Evolutionary conservation across 371 early-diverging fungal genomes (phyloP), one percentile per base, ranked within the genome.

Genomic region (Chytridium lagenaria): DNA sequence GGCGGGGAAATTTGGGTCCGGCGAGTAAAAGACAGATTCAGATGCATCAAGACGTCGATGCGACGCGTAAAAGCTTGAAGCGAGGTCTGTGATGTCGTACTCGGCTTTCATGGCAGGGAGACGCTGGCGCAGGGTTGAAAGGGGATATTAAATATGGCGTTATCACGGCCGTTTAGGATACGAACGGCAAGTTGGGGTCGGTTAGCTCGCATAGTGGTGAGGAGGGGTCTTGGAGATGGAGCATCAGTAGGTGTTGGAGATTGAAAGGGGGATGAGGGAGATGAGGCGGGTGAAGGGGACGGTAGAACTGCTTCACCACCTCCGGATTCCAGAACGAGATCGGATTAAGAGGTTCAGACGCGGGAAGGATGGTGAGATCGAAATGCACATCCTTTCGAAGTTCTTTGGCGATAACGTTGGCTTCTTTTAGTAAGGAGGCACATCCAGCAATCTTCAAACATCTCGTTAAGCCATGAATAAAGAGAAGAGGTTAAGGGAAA

Each of bases 351-450:
- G 68, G 83, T 81, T 10, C 84, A 84, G 31, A 84, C 19, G 88
- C 79, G 49, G 91, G 89, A 38, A 92, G 77, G 31, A 94, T 84
- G 5, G 91, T 86, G 73, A 94, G 91, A 77, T 95, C 94, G 76
- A 93, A 96, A 2, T 90, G 79, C 1, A 92, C 91, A 38, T 91
- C 81, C 69, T 92, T 93, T 2, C 84, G 85, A 15, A 94, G 82
- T 72, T 96, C 93, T 52, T 88, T 86, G 67, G 92, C 88, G 28
- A 94, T 93, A 19, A 94, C 87, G 72, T 95, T 96, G 67, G 94
- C 95, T 70, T 95, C 93, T 78, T 95, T 95, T 50, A 96, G 74
- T 69, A 91, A 73, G 1, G 90, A 87, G 0, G 92, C 92, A 57
- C 90, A 86, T 12, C 87, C 88, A 49, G 92, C 76, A 26, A 94